phyloP scores from a whole-genome alignment of 371 early-diverging fungal genomes.

The Syncephalastrum racemosum region DNA sequence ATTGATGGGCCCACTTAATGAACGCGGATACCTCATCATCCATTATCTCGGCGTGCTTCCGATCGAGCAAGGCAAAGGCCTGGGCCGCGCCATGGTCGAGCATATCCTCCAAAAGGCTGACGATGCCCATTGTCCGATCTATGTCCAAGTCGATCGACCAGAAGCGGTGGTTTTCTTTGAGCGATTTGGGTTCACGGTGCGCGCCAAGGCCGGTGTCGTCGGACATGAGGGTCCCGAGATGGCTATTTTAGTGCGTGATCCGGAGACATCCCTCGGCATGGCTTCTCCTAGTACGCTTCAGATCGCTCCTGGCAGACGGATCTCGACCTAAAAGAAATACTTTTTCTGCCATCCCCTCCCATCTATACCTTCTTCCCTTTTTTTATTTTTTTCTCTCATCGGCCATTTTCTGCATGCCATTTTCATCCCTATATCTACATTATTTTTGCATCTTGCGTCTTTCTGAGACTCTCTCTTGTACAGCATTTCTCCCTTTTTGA shows the following conservation, averaged over 20 bases:
- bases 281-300: conserved; percentile 17
- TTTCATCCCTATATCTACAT: too few relatives aligned
- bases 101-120: conserved; percentile 56
- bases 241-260: conserved; percentile 25
- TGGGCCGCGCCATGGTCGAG: conserved; percentile 31
- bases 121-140: conserved; percentile 87
- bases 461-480: too few relatives aligned
- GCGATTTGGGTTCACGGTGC: conserved; percentile 26
- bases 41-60: conserved; percentile 38
- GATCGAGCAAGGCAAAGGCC: conserved; percentile 38
- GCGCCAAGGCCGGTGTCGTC: conserved; percentile 16
- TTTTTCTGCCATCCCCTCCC: too few relatives aligned
- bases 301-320: conserved; percentile 30
- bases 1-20: conserved; percentile 13
- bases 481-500: too few relatives aligned
- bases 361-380: too few relatives aligned
- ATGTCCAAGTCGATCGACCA: conserved; percentile 78
- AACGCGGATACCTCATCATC: conserved; percentile 24
- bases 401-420: too few relatives aligned
- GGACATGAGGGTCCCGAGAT: conserved; percentile 18
- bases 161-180: conserved; percentile 73
- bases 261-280: conserved; percentile 9
- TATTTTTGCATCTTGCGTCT: too few relatives aligned
- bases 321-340: too few relatives aligned
- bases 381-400: too few relatives aligned